A percentile compares a stretch with the other conserved stretches of the same genome.
These are phyloP conservation scores for Pseudopithomyces maydicus DNA, from an alignment of 2,329 filamentous ascomycete genomes.

Conservation along the genomic window DNA sequence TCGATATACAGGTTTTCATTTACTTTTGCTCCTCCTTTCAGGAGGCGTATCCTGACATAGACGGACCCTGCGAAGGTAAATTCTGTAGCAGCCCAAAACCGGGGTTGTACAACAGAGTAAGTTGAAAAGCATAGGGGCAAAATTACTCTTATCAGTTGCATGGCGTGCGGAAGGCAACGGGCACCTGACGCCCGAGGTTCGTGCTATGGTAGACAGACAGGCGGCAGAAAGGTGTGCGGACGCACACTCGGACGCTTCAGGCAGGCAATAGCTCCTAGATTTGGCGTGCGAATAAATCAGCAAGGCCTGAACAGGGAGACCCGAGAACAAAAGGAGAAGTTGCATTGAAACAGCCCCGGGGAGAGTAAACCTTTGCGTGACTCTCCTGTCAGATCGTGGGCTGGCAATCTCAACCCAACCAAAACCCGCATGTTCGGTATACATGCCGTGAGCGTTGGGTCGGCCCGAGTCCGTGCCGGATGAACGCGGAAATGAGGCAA, in stretches of 20 bases:
- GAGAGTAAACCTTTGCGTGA: constrained; percentile 11
- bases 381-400: constrained; percentile 3
- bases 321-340: constrained; percentile 1
- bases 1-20: background rate
- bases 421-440: constrained; percentile 18
- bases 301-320: background rate
- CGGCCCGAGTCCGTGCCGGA: constrained; percentile 27
- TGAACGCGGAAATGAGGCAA: constrained; percentile 22
- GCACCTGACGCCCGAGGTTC: background rate
- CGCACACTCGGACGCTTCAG: background rate
- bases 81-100: too few species aligned
- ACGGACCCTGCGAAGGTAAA: too few species aligned
- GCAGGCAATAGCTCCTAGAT: constrained; percentile 1
- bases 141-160: background rate
- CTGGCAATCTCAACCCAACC: background rate
- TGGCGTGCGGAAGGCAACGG: background rate
- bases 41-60: too few species aligned
- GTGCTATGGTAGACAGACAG: background rate
- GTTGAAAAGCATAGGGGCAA: too few species aligned
- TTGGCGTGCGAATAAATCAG: background rate
- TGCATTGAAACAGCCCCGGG: constrained; percentile 10
- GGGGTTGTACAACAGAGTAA: too few species aligned
- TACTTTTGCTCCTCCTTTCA: too few species aligned
- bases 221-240: background rate
- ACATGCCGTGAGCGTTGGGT: constrained; percentile 31